These are phyloP conservation scores for Ceratopteris richardii DNA, from an alignment of 75 land plant species.

Conservation along the genomic window DNA sequence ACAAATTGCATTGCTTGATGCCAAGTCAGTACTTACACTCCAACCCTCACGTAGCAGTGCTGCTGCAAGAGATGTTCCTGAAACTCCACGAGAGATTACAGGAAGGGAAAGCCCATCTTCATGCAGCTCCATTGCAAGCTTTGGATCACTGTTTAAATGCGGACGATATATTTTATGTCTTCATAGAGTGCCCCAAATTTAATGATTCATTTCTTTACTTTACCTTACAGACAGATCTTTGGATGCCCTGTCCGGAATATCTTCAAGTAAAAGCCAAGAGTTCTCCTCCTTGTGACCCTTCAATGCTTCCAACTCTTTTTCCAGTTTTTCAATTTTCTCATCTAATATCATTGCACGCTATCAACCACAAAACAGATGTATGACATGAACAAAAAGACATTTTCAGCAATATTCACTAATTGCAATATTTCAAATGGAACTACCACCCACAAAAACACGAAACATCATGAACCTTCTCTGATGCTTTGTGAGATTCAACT, in stretches of 20 bases:
- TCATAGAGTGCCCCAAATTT: too few species aligned
- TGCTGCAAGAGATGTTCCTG: constrained; percentile 92
- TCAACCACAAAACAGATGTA: constrained; percentile 3
- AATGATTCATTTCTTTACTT: neutral
- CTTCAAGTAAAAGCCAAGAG: constrained; percentile 32
- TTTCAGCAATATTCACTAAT: too few species aligned
- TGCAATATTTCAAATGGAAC: too few species aligned
- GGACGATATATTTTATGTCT: neutral
- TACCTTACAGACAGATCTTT: constrained; percentile 14
- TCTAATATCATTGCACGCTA: constrained; percentile 58
- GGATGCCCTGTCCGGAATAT: constrained; percentile 6
- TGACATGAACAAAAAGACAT: too few species aligned
- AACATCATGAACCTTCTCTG: constrained; percentile 77
- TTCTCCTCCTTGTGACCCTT: constrained; percentile 33
- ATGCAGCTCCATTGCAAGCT: constrained; percentile 32
- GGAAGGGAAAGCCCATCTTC: constrained; percentile 47
- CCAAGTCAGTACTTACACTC: too few species aligned
- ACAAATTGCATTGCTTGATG: too few species aligned
- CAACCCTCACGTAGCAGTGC: constrained; percentile 92
- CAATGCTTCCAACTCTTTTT: constrained; percentile 41
- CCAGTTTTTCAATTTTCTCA: constrained; percentile 50
- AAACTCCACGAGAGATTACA: constrained; percentile 54
- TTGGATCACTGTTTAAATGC: neutral
- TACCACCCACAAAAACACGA: too few species aligned
- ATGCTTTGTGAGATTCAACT: constrained; percentile 22